Evolutionary conservation across 2,329 filamentous ascomycete genomes (phyloP).

Genomic region (Alternaria consortialis): DNA sequence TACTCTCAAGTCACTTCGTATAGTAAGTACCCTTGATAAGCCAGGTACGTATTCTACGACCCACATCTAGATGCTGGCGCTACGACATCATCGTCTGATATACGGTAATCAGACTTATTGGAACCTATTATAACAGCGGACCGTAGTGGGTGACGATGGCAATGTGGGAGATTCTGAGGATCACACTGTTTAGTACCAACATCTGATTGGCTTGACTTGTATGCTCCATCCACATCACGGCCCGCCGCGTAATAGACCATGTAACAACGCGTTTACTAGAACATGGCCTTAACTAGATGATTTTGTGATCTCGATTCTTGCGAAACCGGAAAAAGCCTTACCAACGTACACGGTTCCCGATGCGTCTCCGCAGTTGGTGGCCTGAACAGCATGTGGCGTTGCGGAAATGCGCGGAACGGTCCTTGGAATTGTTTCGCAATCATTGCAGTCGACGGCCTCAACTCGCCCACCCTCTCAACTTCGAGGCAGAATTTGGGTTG

Average conservation of each 20-base stretch:
- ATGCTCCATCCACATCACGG: not conserved
- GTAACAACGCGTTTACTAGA: not conserved
- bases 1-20: not conserved
- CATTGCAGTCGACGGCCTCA: not conserved
- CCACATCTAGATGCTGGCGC: not conserved
- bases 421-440: not conserved
- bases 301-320: not conserved
- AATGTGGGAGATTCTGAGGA: not conserved
- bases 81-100: not conserved
- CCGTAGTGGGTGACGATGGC: not conserved
- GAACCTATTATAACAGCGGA: slow-evolving; percentile 1
- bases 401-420: slow-evolving; percentile 2
- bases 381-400: not conserved
- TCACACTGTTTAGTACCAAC: not conserved
- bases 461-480: not conserved
- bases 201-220: not conserved
- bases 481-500: not conserved
- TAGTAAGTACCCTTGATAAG: not conserved
- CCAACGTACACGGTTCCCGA: not conserved
- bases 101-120: not conserved
- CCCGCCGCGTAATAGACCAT: slow-evolving; percentile 4
- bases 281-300: not conserved
- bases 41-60: not conserved
- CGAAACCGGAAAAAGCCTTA: not conserved
- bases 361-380: not conserved